Base-by-base conservation (phyloP, 2,329 filamentous ascomycete species). In the Magnaporthales sp. region DNA sequence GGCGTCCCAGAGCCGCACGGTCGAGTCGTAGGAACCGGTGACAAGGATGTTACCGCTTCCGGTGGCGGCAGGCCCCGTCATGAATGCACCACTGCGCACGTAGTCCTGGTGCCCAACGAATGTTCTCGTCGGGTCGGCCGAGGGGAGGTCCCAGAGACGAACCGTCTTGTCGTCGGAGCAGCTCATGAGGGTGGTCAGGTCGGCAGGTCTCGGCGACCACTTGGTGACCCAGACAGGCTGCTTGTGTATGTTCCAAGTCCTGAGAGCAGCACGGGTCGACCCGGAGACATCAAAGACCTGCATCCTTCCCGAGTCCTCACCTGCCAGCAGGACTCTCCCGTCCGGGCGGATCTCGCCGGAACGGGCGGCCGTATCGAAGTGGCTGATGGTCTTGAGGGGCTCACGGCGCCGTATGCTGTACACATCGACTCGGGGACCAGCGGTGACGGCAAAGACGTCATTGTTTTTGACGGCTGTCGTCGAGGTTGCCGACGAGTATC, bases 161-260 rank as follows among this genome's bases (percentile, higher is more conserved):
- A 99, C 93, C 3, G 93, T 97, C 72, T 89, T 89, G 79, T 99
- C 95, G 77, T 99, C 95, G 75, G 91, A 93, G 65, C 91, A 90
- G 74, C 91, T 96, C 84, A 99, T 89, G 68, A 98, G 81, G 3
- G 88, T 88, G 0, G 95, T 99, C 70, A 93, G 84, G 68, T 95
- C 90, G n/a, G 84, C 85, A 13, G 66, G 66, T 15, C 64, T 30
- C 1, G 93, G 92, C n/a, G 91, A 94, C 85, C 96, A 99, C 77
- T 90, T 90, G 62, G 93, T 94, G 27, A 90, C 87, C 89, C 94
- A 97, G 27, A 96, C 92, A 15, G 95, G 92, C 82, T 96, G 93
- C 80, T 93, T 93, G 80, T 98, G 94, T 72, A 93, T 88, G 70
- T 89, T 88, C 94, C 95, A 99, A 65, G 94, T 97, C 81, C 95